Evolutionary conservation across 805 yeast species (phyloP).

Genomic region (Pichia nanzhaoensis): DNA sequence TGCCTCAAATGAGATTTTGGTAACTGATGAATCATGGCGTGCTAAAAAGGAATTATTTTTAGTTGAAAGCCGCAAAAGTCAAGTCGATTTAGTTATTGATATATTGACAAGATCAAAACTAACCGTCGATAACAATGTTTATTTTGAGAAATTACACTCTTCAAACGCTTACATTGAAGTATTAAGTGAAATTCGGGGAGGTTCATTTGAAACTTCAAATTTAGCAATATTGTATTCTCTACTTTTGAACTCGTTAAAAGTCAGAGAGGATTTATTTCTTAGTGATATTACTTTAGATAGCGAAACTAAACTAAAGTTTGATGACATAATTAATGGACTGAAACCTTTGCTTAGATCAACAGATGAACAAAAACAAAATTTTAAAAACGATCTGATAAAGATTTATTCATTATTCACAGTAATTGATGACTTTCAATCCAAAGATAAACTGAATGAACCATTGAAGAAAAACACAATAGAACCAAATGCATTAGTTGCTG

Average conservation of each 20-base stretch:
- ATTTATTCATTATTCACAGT: constrained; percentile 6
- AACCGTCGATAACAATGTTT: constrained; percentile 16
- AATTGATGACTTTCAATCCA: not conserved
- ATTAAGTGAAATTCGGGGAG: constrained; percentile 19
- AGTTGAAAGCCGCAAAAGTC: constrained; percentile 11
- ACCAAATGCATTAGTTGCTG: constrained; percentile 12
- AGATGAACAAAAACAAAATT: constrained; percentile 1
- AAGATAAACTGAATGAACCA: not conserved
- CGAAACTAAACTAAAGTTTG: not conserved
- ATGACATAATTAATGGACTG: not conserved
- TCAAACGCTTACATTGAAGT: constrained; percentile 19
- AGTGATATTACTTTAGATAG: not conserved
- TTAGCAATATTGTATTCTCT: constrained; percentile 16
- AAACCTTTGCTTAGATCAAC: constrained; percentile 4
- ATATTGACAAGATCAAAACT: constrained; percentile 10
- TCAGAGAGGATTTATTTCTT: constrained; percentile 5
- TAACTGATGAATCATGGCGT: not conserved
- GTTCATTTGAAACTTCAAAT: constrained; percentile 17
- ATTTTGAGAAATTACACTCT: constrained; percentile 16
- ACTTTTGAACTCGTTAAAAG: constrained; percentile 13
- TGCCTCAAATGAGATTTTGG: not conserved
- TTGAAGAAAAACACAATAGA: not conserved
- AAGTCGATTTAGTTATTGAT: constrained; percentile 13
- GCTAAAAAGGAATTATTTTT: constrained; percentile 9
- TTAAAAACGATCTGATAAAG: constrained; percentile 7